phyloP scores from a whole-genome alignment of 2,329 filamentous ascomycete species.

The Fusarium cicatricum region DNA sequence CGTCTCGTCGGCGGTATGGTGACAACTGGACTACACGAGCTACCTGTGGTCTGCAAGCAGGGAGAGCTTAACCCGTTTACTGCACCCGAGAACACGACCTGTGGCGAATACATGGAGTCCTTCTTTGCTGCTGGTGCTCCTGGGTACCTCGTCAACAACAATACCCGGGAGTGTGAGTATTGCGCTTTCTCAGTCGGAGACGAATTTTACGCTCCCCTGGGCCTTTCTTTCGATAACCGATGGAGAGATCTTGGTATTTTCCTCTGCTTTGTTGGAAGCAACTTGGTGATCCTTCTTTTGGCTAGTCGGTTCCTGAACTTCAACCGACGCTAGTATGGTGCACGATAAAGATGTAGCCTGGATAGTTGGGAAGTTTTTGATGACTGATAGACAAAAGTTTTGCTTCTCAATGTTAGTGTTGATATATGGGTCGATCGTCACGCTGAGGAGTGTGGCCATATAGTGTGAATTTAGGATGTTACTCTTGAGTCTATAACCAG shows the following conservation, averaged over 20 bases:
- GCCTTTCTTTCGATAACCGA: slow-evolving; percentile 71
- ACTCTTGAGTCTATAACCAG: no score
- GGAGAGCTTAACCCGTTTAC: slow-evolving; percentile 70
- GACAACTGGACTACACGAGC: slow-evolving; percentile 66
- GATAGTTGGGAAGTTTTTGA: slow-evolving; percentile 7
- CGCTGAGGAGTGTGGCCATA: no score
- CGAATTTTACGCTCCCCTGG: slow-evolving; percentile 76
- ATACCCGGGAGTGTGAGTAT: slow-evolving; percentile 75
- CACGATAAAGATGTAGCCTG: neutral
- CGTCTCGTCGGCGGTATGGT: slow-evolving; percentile 72
- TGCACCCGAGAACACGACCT: slow-evolving; percentile 59
- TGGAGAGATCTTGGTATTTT: slow-evolving; percentile 89
- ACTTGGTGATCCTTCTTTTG: slow-evolving; percentile 68
- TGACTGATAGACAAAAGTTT: slow-evolving; percentile 29
- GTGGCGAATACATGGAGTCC: slow-evolving; percentile 39
- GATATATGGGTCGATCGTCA: neutral
- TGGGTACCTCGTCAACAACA: slow-evolving; percentile 75
- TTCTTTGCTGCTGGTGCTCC: slow-evolving; percentile 61
- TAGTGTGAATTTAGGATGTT: no score
- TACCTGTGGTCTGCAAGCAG: slow-evolving; percentile 58
- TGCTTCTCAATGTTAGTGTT: neutral
- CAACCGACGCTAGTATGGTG: slow-evolving; percentile 54
- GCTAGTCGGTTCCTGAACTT: slow-evolving; percentile 62
- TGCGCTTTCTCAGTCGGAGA: slow-evolving; percentile 84
- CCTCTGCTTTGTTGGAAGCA: slow-evolving; percentile 77